phyloP scores from a whole-genome alignment of 352 stramenopile genomes.

The Phytophthora meadii region DNA sequence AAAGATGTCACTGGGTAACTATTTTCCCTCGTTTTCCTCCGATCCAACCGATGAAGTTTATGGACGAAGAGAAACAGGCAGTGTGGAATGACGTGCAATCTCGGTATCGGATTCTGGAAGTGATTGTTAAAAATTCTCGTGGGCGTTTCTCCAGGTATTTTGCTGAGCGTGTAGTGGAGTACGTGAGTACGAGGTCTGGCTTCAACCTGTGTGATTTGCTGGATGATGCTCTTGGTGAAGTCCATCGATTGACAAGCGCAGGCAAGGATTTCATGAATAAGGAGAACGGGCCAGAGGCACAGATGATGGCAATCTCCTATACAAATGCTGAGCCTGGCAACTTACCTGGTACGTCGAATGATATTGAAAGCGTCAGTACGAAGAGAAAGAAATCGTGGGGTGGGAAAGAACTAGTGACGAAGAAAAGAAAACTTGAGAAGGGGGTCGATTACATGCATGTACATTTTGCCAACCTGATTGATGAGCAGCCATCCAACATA shows the following conservation, averaged over 20 bases:
- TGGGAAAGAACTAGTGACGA: too few species aligned
- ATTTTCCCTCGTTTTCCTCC: slow-evolving; percentile 15
- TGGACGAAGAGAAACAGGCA: not conserved
- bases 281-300: not conserved
- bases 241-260: not conserved
- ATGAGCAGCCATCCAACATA: not conserved
- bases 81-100: too few species aligned
- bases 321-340: not conserved
- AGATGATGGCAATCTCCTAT: slow-evolving; percentile 10
- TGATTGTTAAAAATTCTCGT: not conserved
- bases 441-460: too few species aligned
- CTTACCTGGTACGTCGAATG: too few species aligned
- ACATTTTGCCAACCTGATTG: not conserved
- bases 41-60: slow-evolving; percentile 13
- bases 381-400: too few species aligned
- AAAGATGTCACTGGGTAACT: not conserved
- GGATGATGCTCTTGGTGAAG: slow-evolving; percentile 1
- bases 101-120: too few species aligned
- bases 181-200: too few species aligned
- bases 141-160: not conserved
- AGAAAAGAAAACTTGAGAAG: too few species aligned
- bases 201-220: slow-evolving; percentile 7
- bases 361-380: too few species aligned
- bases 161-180: not conserved
- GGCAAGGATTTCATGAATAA: slow-evolving; percentile 5